Percentiles rank a stretch among this genome's conserved stretches.
Conservation (phyloP, 2,329 filamentous ascomycete species). For the Fusarium miscanthi region DNA sequence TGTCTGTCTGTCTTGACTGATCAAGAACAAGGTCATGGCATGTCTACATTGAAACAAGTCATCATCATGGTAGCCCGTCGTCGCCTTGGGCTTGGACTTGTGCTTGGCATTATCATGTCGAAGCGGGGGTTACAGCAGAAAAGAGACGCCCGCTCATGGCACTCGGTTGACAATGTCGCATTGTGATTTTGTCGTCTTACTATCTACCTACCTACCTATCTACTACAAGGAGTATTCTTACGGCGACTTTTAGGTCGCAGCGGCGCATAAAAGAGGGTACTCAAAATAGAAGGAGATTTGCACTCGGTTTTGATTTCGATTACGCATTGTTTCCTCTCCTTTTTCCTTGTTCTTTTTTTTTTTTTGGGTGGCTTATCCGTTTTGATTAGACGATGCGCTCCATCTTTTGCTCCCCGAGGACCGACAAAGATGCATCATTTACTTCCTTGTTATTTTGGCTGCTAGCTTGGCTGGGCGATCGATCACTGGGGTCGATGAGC, state of each 20-base stretch:
- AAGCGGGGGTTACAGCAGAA: neutral
- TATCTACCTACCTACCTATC: neutral
- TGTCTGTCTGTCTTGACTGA: neutral
- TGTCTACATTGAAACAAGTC: neutral
- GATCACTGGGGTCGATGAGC: slow-evolving; percentile 6
- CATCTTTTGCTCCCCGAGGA: slow-evolving; percentile 25
- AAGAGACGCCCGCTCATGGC: slow-evolving; percentile 14
- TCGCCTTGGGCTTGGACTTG: neutral
- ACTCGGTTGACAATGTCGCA: neutral
- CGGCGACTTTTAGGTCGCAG: slow-evolving; percentile 29
- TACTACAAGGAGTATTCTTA: slow-evolving; percentile 19
- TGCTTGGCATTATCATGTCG: neutral
- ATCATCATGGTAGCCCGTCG: neutral
- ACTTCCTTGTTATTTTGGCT: slow-evolving; percentile 5
- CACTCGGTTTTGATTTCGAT: neutral
- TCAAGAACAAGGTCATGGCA: neutral
- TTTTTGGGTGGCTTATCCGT: slow-evolving; percentile 15
- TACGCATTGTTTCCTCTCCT: neutral
- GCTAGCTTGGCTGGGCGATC: neutral
- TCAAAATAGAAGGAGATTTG: neutral
- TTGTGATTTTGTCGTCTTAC: neutral
- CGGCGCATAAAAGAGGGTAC: slow-evolving; percentile 21
- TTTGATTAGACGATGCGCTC: slow-evolving; percentile 34
- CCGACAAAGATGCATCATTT: slow-evolving; percentile 32
- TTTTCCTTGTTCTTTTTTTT: neutral